These are phyloP conservation scores for Maudiozyma turicensis DNA, from an alignment of 805 yeast species.

Conservation along the genomic window DNA sequence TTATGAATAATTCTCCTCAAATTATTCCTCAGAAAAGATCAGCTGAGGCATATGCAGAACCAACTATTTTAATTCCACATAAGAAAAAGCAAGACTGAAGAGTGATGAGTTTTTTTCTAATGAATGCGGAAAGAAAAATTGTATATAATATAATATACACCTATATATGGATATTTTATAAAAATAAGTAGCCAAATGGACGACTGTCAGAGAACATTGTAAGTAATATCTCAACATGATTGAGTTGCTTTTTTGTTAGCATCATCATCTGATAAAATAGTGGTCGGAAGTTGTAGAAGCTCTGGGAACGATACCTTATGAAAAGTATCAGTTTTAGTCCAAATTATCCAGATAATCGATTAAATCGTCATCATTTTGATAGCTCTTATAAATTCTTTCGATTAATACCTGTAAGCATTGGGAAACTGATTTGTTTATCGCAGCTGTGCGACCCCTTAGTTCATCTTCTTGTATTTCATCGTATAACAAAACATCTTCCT, in stretches of 20 bases:
- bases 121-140: no score
- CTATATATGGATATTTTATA: no score
- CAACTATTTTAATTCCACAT: not conserved
- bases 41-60: not conserved
- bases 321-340: not conserved
- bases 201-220: no score
- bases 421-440: not conserved
- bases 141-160: no score
- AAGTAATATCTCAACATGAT: no score
- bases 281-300: no score
- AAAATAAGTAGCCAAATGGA: no score
- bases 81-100: not conserved
- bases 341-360: not conserved
- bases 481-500: conserved; percentile 6
- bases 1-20: no score
- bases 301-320: not conserved
- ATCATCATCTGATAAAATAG: no score
- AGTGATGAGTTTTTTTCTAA: no score
- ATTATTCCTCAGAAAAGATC: no score
- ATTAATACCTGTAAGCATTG: not conserved
- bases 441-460: conserved; percentile 8
- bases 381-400: not conserved
- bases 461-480: conserved; percentile 11
- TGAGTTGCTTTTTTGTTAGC: no score
- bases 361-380: not conserved